phyloP scores from a whole-genome alignment of 129 eudicot species.

The Glebionis coronaria region DNA sequence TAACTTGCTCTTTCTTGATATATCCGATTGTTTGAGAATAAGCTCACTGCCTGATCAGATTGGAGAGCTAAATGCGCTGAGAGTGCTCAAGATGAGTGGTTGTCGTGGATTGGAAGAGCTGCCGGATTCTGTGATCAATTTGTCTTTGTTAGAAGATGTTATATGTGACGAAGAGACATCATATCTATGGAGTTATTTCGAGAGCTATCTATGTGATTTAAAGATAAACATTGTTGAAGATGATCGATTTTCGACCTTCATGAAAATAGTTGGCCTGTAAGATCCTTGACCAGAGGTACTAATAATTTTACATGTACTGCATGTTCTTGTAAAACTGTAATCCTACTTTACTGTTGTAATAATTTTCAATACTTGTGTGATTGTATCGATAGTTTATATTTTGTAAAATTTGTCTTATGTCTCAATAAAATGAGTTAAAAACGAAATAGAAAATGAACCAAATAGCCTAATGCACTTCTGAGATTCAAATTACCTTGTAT shows the following conservation, averaged over 20 bases:
- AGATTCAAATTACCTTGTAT: no score
- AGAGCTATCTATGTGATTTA: conserved; percentile 10
- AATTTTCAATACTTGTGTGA: no score
- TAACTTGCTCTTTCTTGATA: conserved; percentile 23
- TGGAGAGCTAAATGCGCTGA: conserved; percentile 27
- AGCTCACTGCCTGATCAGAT: conserved; percentile 24
- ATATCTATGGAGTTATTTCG: conserved; percentile 20
- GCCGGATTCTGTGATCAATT: conserved; percentile 26
- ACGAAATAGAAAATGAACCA: neutral
- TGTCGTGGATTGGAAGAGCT: conserved; percentile 37
- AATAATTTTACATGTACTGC: no score
- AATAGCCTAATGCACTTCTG: neutral
- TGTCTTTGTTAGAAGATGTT: conserved; percentile 27
- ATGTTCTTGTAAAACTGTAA: no score
- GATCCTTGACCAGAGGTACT: no score
- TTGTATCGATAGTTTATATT: no score
- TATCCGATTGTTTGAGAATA: conserved; percentile 34
- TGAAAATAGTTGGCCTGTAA: conserved; percentile 17
- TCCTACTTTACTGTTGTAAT: no score
- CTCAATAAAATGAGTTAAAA: neutral
- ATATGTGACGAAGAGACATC: conserved; percentile 35
- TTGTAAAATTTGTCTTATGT: no score
- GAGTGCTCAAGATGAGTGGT: conserved; percentile 31
- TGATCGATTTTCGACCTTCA: conserved; percentile 19
- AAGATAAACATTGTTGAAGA: conserved; percentile 27